phyloP scores from a whole-genome alignment of 2,329 filamentous ascomycete genomes.

The Rugonectria rugulosa region DNA sequence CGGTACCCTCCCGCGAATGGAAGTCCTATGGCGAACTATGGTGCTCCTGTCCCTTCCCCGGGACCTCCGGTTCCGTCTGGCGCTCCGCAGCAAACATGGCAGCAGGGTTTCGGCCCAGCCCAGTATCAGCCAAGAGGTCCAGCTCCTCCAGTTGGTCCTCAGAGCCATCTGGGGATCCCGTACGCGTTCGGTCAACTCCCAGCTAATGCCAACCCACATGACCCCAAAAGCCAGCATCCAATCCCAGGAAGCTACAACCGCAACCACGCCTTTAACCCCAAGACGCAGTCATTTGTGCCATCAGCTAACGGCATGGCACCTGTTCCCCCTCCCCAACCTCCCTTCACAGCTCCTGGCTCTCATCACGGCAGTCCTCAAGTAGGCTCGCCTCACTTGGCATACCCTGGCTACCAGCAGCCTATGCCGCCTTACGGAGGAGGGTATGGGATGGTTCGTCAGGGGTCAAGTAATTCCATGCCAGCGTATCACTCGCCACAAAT shows the following conservation, averaged over 20 bases:
- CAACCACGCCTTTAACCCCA: constrained; percentile 85
- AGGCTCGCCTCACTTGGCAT: constrained; percentile 58
- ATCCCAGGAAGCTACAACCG: constrained; percentile 85
- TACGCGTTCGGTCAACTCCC: constrained; percentile 86
- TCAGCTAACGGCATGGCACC: constrained; percentile 57
- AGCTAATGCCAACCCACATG: constrained; percentile 71
- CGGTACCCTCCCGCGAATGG: constrained; percentile 43
- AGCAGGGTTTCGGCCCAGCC: constrained; percentile 44
- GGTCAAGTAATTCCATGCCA: constrained; percentile 62
- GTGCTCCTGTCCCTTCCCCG: constrained; percentile 41
- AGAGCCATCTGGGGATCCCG: constrained; percentile 50
- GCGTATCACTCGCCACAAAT: constrained; percentile 54
- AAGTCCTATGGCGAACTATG: constrained; percentile 49
- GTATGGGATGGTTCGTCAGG: constrained; percentile 65
- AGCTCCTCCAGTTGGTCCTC: constrained; percentile 37
- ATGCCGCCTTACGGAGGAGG: constrained; percentile 55
- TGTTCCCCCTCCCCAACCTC: constrained; percentile 56
- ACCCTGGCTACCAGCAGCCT: constrained; percentile 56
- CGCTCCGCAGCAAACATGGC: constrained; percentile 47
- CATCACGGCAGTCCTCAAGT: constrained; percentile 64
- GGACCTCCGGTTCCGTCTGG: constrained; percentile 3
- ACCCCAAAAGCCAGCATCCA: constrained; percentile 79
- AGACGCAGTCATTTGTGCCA: constrained; percentile 91
- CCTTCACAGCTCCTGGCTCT: constrained; percentile 56
- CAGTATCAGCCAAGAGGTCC: constrained; percentile 43